Conservation (phyloP, 768 basidiomycete species). For the Boletus reticulatus region DNA sequence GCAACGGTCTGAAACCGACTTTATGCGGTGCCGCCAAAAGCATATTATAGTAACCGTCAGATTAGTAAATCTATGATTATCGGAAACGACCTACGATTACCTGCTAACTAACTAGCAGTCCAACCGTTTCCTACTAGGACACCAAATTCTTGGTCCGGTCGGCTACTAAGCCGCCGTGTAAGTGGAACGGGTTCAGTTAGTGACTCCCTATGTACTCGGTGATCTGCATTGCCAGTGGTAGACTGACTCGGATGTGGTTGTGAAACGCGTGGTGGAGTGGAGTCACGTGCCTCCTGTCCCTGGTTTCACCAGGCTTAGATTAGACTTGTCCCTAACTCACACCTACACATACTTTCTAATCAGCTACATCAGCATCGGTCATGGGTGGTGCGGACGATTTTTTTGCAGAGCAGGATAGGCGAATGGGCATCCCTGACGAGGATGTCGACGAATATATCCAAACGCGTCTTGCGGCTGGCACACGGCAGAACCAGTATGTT, state of each 20-base stretch:
- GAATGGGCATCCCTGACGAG: conserved; percentile 54
- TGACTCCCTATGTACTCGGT: too few species aligned
- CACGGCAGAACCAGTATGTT: conserved; percentile 17
- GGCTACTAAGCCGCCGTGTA: too few species aligned
- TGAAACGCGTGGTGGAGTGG: not conserved
- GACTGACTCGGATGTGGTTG: too few species aligned
- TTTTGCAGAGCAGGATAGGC: conserved; percentile 53
- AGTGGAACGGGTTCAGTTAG: too few species aligned
- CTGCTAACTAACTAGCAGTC: not conserved
- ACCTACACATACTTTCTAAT: not conserved
- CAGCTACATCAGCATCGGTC: not conserved
- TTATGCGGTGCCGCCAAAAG: conserved; percentile 19
- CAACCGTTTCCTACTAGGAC: too few species aligned
- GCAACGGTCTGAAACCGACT: conserved; percentile 2
- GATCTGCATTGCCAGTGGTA: too few species aligned
- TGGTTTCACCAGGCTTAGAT: too few species aligned
- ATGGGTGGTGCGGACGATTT: conserved; percentile 44
- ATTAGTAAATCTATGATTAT: conserved; percentile 10
- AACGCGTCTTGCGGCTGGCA: conserved; percentile 21
- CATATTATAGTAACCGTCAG: not conserved
- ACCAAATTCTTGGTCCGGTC: too few species aligned
- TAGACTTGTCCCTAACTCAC: conserved; percentile 2
- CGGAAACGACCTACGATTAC: conserved; percentile 15
- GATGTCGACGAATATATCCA: conserved; percentile 47
- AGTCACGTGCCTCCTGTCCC: conserved; percentile 13